Percentiles rank a stretch among this genome's conserved stretches.
These are phyloP conservation scores for Ganoderma multipileum DNA, from an alignment of 1,284 basidiomycete species.

Conservation along the genomic window DNA sequence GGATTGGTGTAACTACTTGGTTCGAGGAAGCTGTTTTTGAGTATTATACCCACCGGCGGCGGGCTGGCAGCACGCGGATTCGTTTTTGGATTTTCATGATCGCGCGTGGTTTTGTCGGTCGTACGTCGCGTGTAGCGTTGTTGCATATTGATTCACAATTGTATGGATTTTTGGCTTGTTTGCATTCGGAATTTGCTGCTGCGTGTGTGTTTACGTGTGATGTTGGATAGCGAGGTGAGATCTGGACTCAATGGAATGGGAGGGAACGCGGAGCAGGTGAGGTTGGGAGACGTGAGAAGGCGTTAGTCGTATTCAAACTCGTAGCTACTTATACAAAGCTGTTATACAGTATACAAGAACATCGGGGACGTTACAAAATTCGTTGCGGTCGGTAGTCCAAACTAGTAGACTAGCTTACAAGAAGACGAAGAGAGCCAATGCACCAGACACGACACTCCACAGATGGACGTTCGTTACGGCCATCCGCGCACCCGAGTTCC, in stretches of 20 bases:
- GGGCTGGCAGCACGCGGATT: constrained; percentile 4
- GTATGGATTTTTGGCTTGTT: constrained; percentile 13
- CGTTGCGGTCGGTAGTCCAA: background rate
- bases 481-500: constrained; percentile 7
- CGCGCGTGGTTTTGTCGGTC: background rate
- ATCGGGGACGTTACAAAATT: background rate
- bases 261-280: background rate
- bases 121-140: constrained; percentile 6
- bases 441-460: background rate
- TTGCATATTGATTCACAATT: constrained; percentile 15
- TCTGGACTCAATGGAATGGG: background rate
- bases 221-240: background rate
- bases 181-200: background rate
- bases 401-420: constrained; percentile 3
- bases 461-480: background rate
- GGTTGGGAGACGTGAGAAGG: constrained; percentile 2
- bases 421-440: background rate
- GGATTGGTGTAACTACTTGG: background rate
- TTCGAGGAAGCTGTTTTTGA: background rate
- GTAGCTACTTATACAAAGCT: constrained; percentile 9
- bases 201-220: background rate
- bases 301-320: constrained; percentile 4
- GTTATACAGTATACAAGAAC: background rate
- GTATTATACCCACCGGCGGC: background rate
- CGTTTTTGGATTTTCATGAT: constrained; percentile 4